phyloP scores from a whole-genome alignment of 2,329 filamentous ascomycete genomes.

The Ceratocystis eucalypticola region DNA sequence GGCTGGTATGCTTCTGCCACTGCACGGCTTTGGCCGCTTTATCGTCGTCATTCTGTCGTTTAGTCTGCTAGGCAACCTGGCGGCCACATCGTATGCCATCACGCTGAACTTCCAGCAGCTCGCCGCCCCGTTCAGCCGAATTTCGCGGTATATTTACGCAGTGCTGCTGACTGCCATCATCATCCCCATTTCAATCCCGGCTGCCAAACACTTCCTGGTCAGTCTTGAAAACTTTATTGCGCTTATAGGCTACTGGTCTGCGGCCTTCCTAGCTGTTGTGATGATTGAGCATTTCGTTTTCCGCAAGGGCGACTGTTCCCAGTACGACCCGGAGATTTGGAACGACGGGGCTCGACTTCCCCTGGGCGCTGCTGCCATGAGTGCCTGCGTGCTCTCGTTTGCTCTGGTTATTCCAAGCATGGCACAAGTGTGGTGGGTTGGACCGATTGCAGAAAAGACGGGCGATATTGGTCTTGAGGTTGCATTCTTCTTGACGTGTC shows the following conservation, averaged over 20 bases:
- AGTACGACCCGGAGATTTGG: constrained; percentile 37
- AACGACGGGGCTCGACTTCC: constrained; percentile 34
- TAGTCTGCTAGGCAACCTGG: constrained; percentile 45
- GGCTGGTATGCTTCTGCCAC: constrained; percentile 43
- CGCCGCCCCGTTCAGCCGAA: constrained; percentile 39
- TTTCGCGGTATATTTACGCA: constrained; percentile 45
- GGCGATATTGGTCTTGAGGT: constrained; percentile 55
- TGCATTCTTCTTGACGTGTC: constrained; percentile 39
- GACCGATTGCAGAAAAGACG: constrained; percentile 44
- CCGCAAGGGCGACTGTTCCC: constrained; percentile 31
- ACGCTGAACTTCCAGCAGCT: constrained; percentile 53
- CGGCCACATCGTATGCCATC: constrained; percentile 47
- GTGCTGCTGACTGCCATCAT: constrained; percentile 44
- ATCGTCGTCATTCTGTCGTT: constrained; percentile 45
- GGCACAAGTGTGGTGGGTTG: constrained; percentile 47
- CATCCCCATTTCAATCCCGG: constrained; percentile 44
- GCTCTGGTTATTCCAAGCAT: constrained; percentile 45
- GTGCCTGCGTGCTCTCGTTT: constrained; percentile 34
- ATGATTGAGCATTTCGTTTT: constrained; percentile 37
- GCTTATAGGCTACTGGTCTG: constrained; percentile 46
- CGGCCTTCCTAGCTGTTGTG: constrained; percentile 39
- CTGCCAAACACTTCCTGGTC: constrained; percentile 42
- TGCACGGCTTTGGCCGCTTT: constrained; percentile 49
- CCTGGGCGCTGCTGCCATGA: constrained; percentile 34
- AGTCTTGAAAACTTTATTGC: constrained; percentile 44